Base-by-base conservation (phyloP, 805 yeast species). In the Saturnispora sekii region DNA sequence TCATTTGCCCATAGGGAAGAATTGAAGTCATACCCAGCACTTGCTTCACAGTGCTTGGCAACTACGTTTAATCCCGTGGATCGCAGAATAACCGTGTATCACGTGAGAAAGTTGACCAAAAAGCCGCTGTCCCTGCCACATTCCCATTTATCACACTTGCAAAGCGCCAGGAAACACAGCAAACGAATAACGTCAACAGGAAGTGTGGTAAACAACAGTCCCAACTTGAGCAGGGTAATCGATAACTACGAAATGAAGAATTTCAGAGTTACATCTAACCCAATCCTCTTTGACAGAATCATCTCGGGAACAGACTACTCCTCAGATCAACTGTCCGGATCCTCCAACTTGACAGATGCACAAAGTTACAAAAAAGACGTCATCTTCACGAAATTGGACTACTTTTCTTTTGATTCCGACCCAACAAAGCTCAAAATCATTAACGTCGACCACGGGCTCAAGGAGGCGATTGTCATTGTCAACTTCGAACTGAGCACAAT, bases 381-480 rank as follows among this genome's bases (percentile, higher is more conserved):
- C 54, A 79, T 81, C n/a, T 63, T 85, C 48, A 77, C 88, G 0
- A 75, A 73, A 54, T 60, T 84, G 2, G 78, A 77, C 14, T 60
- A 73, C 0, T 55, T 61, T 68, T 34, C 64, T 57, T 42, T 62
- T 10, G 57, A 59, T 15, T 63, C 64, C 5, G 56, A 62, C n/a
- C 48, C 58, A 10, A 40, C 51, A 1, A 41, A 58, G 14, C 49
- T 74, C 28, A 66, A 67, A 38, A 57, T 70, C 1, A 58, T 62
- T 40, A 67, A 67, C 8, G 47, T 75, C n/a, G 53, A 56, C 4
- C 74, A 65, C 49, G 71, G 70, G 17, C 76, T 73, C 28, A 75
- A 74, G 51, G 90, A 85, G 55, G 81, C 80, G 0, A 55, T 85
- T 1, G 74, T 79, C 0, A 60, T 84, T 6, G 68, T 74, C 41